Evolutionary conservation across 306 rosid genomes (phyloP).

Genomic region (Sicyos edulis): DNA sequence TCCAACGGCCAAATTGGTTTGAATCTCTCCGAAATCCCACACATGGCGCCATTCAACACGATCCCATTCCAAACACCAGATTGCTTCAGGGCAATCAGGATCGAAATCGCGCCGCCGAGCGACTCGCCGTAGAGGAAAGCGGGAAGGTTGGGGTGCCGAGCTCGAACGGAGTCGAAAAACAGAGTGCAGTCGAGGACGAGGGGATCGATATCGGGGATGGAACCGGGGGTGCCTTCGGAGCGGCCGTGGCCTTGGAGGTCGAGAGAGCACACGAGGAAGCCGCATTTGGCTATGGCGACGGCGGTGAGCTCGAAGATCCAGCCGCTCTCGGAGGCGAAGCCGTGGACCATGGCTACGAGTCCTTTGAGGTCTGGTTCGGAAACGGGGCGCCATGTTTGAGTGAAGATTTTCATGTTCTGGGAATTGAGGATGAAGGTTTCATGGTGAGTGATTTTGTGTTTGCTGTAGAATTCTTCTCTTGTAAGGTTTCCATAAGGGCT

Average conservation of each 20-base stretch:
- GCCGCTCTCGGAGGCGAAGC: slow-evolving; percentile 21
- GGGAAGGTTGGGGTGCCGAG: background rate
- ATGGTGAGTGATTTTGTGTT: slow-evolving; percentile 9
- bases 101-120: slow-evolving; percentile 20
- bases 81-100: slow-evolving; percentile 15
- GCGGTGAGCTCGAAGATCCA: slow-evolving; percentile 21
- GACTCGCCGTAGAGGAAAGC: slow-evolving; percentile 25
- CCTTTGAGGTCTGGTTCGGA: slow-evolving; percentile 15
- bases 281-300: slow-evolving; percentile 21
- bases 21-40: slow-evolving; percentile 19
- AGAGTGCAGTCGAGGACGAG: slow-evolving; percentile 11
- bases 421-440: slow-evolving; percentile 15
- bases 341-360: slow-evolving; percentile 23
- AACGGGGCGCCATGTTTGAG: slow-evolving; percentile 19
- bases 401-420: slow-evolving; percentile 23
- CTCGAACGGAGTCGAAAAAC: slow-evolving; percentile 18
- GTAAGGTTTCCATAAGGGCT: slow-evolving; percentile 19
- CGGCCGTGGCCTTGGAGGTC: slow-evolving; percentile 23
- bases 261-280: slow-evolving; percentile 19
- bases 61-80: slow-evolving; percentile 15
- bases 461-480: slow-evolving; percentile 17
- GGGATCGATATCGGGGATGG: background rate
- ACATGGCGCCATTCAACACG: slow-evolving; percentile 20
- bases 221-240: slow-evolving; percentile 22
- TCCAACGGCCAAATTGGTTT: slow-evolving; percentile 24